A percentile compares a stretch with the other conserved stretches of the same genome.
These are phyloP conservation scores for Edaphochlamys debaryana DNA, from an alignment of 139 green algal genomes.

Conservation along the genomic window DNA sequence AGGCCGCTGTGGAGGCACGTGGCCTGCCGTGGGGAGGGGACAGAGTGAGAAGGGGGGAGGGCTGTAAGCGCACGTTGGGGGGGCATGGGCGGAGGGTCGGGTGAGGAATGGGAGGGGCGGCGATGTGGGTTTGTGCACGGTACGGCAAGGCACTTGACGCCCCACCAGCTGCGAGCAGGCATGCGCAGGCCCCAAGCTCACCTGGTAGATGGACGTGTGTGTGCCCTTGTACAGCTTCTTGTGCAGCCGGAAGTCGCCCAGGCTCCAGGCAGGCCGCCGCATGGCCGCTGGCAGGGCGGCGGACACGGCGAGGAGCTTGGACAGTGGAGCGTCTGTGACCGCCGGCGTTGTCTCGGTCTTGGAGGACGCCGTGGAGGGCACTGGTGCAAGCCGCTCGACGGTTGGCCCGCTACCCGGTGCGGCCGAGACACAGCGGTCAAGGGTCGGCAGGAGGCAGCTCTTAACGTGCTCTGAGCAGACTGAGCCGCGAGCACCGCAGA, in stretches of 20 bases:
- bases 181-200: neutral
- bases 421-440: no score
- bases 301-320: neutral
- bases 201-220: conserved; percentile 16
- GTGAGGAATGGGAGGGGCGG: neutral
- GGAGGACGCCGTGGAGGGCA: no score
- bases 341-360: no score
- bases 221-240: conserved; percentile 31
- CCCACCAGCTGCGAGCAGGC: neutral
- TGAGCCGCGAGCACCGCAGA: no score
- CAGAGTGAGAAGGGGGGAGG: neutral
- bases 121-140: neutral
- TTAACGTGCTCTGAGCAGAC: no score
- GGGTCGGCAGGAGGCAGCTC: no score
- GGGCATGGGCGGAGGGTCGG: neutral
- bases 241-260: conserved; percentile 6
- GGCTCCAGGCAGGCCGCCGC: neutral
- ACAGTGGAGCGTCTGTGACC: no score
- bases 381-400: no score
- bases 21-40: neutral
- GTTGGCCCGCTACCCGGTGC: no score
- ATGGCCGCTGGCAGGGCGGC: conserved; percentile 1
- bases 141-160: neutral
- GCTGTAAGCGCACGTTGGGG: no score
- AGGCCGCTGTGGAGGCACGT: conserved; percentile 2